phyloP scores from a whole-genome alignment of 331 rosid genomes.

The Prunus yedoensis region DNA sequence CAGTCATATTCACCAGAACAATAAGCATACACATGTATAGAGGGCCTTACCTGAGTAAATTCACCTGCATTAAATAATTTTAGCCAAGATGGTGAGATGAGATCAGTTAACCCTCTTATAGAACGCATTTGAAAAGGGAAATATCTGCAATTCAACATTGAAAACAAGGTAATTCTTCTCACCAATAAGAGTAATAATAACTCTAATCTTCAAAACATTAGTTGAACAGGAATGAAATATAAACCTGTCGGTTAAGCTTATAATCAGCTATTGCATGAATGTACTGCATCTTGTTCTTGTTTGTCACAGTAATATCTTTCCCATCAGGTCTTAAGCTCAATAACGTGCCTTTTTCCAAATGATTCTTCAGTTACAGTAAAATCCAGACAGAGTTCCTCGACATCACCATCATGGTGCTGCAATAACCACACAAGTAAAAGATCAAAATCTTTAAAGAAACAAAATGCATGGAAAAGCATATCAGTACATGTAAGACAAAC shows the following conservation, averaged over 20 bases:
- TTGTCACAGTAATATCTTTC: slow-evolving; percentile 77
- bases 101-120: slow-evolving; percentile 87
- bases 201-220: background rate
- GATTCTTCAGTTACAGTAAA: slow-evolving; percentile 97
- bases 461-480: slow-evolving; percentile 26
- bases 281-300: slow-evolving; percentile 93
- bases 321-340: slow-evolving; percentile 94
- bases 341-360: slow-evolving; percentile 65
- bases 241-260: slow-evolving; percentile 95
- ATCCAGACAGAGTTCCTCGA: slow-evolving; percentile 81
- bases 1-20: slow-evolving; percentile 4
- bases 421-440: slow-evolving; percentile 28
- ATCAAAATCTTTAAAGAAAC: slow-evolving; percentile 21
- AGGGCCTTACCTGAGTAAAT: slow-evolving; percentile 82
- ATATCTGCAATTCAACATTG: slow-evolving; percentile 61
- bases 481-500: slow-evolving; percentile 9
- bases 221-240: slow-evolving; percentile 18
- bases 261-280: slow-evolving; percentile 95
- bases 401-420: slow-evolving; percentile 86
- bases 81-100: slow-evolving; percentile 95
- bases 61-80: slow-evolving; percentile 89
- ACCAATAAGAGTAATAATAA: background rate
- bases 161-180: slow-evolving; percentile 15
- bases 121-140: slow-evolving; percentile 86
- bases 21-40: slow-evolving; percentile 13